Base-by-base conservation (phyloP, 2,329 filamentous ascomycete species). In the Nannizziopsis arthrosporioides region DNA sequence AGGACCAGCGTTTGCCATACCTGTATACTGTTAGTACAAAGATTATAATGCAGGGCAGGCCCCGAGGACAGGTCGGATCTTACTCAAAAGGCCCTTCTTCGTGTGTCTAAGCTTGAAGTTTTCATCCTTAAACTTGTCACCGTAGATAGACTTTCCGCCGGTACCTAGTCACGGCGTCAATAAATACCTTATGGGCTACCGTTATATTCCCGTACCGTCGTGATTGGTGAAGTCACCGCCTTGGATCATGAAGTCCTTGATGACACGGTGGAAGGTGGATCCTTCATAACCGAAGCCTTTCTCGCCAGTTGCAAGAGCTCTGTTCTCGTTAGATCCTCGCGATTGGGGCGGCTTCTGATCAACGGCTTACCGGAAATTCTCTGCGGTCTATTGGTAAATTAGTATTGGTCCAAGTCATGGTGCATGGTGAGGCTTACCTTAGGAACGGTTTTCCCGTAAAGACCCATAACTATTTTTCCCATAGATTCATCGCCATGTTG, bases 51-150 rank as follows among this genome's bases (percentile, higher is more conserved):
- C 31, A 17, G n/a, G n/a, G 17, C 2, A 12, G 32, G 14, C 17
- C 32, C 12, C 35, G 12, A 14, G 11, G 9, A n/a, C 32, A 40
- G 22, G 22, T 27, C 22, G 22, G 7, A 27, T 58, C 74, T 58
- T 73, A 75, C 74, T 80, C 54, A 83, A 66, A 48, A 78, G 69
- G 51, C 78, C 78, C 62, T 75, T 77, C 66, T 78, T 78, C 65
- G 69, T 79, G 69, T 82, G 78, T 68, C 79, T 80, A 60, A 82
- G 69, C 71, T 82, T 81, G 71, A 83, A 81, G 74, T 82, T 83
- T 73, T 83, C 80, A 56, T 83, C 80, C 44, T 72, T 67, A 64
- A 83, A 82, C 67, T 81, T 81, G 52, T 71, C 67, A 55, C 79
- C 78, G 61, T 82, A 82, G 65, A 82, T 82, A 51, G 76, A 80